Percentiles rank a stretch among this genome's conserved stretches.
Evolutionary conservation across 441 rosid species (phyloP).

Genomic region (Adansonia grandidieri): DNA sequence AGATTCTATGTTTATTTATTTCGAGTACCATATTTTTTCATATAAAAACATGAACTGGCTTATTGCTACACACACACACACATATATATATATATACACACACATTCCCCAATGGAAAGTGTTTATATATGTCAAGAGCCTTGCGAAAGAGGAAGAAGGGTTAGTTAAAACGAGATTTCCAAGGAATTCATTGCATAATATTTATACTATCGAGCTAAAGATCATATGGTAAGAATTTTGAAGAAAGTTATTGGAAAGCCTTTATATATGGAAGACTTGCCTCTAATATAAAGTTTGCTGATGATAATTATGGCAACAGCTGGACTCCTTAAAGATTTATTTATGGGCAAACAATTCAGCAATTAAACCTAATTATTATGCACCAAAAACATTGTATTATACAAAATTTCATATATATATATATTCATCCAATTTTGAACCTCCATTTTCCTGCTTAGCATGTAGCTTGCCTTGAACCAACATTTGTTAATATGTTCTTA

Average conservation of each 20-base stretch:
- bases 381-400: background rate
- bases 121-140: background rate
- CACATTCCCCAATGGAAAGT: background rate
- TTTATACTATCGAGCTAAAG: background rate
- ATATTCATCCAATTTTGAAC: background rate
- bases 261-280: background rate
- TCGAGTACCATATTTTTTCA: background rate
- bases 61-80: background rate
- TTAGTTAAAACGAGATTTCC: background rate
- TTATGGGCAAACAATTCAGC: slow-evolving; percentile 2
- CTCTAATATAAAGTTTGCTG: background rate
- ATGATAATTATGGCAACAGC: background rate
- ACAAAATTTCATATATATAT: background rate
- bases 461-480: background rate
- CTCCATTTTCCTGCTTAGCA: background rate
- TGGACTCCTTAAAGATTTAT: background rate
- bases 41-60: background rate
- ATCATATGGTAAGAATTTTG: background rate
- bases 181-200: background rate
- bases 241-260: background rate
- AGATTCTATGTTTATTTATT: background rate
- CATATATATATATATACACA: background rate
- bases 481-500: background rate
- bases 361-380: background rate
- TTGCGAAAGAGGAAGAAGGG: background rate